Base-by-base conservation (phyloP, 2,329 filamentous ascomycete species). In the Shiraia sp. region DNA sequence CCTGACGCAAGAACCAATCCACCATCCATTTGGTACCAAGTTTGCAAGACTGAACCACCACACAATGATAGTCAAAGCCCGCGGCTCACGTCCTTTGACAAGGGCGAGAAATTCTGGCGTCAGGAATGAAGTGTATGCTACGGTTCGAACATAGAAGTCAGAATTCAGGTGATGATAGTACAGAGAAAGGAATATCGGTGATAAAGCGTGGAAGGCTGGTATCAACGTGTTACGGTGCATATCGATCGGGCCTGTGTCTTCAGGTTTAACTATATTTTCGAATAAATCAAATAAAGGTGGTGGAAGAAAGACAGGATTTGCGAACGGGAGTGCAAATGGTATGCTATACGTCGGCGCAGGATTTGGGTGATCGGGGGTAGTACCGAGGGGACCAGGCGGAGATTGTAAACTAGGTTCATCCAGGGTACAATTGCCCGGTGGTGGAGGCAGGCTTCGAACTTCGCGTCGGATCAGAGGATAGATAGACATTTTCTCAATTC, bases 181-280 rank as follows among this genome's bases (percentile, higher is more conserved):
- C 13, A 68, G 30, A 7, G 59, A 63, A 14, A 65, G 45, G 27
- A 68, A 68, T 5, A 68, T 63, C 3, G 64, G 63, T 3, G 57
- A 59, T 2, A 68, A 40, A 0, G 56, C 60, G 22, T 66, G 57
- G n/a, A 66, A 53, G 7, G 51, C 52, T 1, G 63, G 59, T n/a
- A 59, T 34, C 1, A 66, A 33, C 2, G 49, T 47, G 6, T 53
- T 42, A 10, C 47, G 38, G 22, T 66, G 44, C 19, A 57, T 16
- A 31, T 66, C 60, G 2, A 60, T 24, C 0, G 48, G 48, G 5
- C 48, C 50, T 7, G 41, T 40, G 15, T 28, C 15, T 6, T 37
- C n/a, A n/a, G 53, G 44, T 3, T 51, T 39, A 10, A 53, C 42
- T 5, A 59, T 30, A 9, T 16, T 47, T 19, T 51, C 31, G 12